Evolutionary conservation across 2,329 filamentous ascomycete genomes (phyloP).

Genomic region (Keithomyces neogunnii): DNA sequence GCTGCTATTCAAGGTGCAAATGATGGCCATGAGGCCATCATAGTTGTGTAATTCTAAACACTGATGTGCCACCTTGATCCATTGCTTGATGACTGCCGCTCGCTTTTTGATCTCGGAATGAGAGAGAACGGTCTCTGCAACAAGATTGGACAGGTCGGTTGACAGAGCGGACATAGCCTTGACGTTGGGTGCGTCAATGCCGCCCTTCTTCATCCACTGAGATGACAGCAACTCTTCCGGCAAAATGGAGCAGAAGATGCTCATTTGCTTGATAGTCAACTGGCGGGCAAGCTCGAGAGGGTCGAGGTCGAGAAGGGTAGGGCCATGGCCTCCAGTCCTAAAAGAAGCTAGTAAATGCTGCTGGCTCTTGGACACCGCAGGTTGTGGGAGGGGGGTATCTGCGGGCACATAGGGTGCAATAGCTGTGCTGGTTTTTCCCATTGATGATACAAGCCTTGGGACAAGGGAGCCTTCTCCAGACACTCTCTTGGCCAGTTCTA

Average conservation of each 20-base stretch:
- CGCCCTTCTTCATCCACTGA: constrained; percentile 88
- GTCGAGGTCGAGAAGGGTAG: constrained; percentile 83
- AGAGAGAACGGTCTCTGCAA: constrained; percentile 84
- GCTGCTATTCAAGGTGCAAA: constrained; percentile 86
- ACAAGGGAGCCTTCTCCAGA: constrained; percentile 66
- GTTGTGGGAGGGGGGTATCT: constrained; percentile 62
- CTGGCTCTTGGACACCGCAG: constrained; percentile 69
- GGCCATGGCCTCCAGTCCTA: constrained; percentile 60
- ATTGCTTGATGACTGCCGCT: constrained; percentile 86
- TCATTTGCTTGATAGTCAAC: constrained; percentile 84
- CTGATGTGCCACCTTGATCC: constrained; percentile 88
- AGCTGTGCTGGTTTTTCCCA: constrained; percentile 79
- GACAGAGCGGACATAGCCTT: constrained; percentile 89
- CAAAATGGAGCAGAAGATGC: constrained; percentile 82
- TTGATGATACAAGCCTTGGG: constrained; percentile 73
- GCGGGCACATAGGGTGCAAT: constrained; percentile 61
- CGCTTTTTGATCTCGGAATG: constrained; percentile 89
- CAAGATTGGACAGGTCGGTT: constrained; percentile 85
- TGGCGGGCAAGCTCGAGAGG: constrained; percentile 85
- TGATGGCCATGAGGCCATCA: constrained; percentile 92
- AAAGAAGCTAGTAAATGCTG: constrained; percentile 62
- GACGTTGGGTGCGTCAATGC: constrained; percentile 75
- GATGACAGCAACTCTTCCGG: constrained; percentile 86
- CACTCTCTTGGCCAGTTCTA: constrained; percentile 74
- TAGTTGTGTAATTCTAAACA: constrained; percentile 91